A percentile compares a stretch with the other conserved stretches of the same genome.
Evolutionary conservation across 345 rosid genomes (phyloP).

Genomic region (Bruguiera gymnorhiza): DNA sequence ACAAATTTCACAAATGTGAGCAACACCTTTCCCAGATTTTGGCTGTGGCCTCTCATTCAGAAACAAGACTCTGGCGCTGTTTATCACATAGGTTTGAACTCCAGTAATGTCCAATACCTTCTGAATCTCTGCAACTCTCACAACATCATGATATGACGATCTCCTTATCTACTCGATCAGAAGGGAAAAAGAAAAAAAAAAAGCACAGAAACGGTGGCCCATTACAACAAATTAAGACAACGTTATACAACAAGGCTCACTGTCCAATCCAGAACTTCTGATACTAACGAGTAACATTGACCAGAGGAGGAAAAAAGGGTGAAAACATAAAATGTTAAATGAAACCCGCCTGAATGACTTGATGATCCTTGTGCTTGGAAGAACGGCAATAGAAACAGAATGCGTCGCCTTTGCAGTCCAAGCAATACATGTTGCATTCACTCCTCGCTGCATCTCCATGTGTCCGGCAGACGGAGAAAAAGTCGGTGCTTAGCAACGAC

Average conservation of each 20-base stretch:
- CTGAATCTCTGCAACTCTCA: conserved; percentile 78
- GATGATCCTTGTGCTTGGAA: conserved; percentile 69
- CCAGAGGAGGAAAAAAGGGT: not conserved
- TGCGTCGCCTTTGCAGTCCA: conserved; percentile 58
- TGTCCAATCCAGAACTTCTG: not conserved
- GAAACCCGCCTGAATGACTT: conserved; percentile 59
- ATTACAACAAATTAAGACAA: no score
- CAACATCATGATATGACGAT: conserved; percentile 91
- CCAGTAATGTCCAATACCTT: conserved; percentile 67
- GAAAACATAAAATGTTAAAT: not conserved
- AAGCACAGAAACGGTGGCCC: not conserved
- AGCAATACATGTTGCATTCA: conserved; percentile 88
- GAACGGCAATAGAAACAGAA: conserved; percentile 88
- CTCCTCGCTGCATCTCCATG: conserved; percentile 64
- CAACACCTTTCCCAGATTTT: conserved; percentile 45
- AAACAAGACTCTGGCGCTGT: conserved; percentile 79
- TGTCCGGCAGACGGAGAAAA: conserved; percentile 58
- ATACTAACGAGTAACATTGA: not conserved
- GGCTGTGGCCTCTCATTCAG: conserved; percentile 85
- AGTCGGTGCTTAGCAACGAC: conserved; percentile 50
- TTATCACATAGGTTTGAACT: conserved; percentile 87
- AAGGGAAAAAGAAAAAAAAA: no score
- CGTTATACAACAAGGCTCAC: not conserved
- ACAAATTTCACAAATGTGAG: conserved; percentile 76
- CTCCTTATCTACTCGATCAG: conserved; percentile 54